Base-by-base conservation (phyloP, 2,329 filamentous ascomycete species). In the Allantophomopsis cytisporea region DNA sequence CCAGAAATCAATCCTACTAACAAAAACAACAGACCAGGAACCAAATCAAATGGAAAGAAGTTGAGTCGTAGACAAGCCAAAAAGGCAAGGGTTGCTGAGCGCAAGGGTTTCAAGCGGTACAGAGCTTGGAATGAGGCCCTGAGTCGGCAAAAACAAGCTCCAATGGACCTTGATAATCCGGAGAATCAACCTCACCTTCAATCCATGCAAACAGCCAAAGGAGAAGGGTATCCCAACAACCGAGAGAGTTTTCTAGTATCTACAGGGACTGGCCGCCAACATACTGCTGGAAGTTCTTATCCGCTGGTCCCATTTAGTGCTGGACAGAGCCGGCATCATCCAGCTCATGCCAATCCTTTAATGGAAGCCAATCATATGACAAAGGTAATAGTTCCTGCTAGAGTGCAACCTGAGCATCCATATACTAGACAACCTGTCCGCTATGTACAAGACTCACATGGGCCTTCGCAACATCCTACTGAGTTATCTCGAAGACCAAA, bases 61-160 rank as follows among this genome's bases (percentile, higher is more conserved):
- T 47, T 16, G 50, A 46, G 31, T 37, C 37, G 17, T 41, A 41
- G 20, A 23, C 35, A 37, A 30, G 39, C 14, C 33, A 40, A 37
- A 34, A 34, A 14, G 16, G 31, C 31, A 2, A 5, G 31, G 3
- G 12, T 15, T 15, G 31, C 14, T 38, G 41, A 46, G 2, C 51
- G 52, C 30, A 48, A 49, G 31, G 52, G 54, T 13, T 54, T 56
- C 39, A 51, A 53, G 37, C 49, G 55, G 16, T 57, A 58, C 39
- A 52, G 52, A 39, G 52, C 55, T n/a, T 58, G 50, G 48, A 45
- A 56, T n/a, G 46, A 56, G 28, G 55, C 55, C 16, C 16, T 53
- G 6, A 45, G 43, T 21, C 46, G 55, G 37, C 48, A 44, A 36
- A 45, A 51, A 17, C n/a, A 35, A 30, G 21, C 14, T 28, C 17